Evolutionary conservation across 2,329 filamentous ascomycete genomes (phyloP), one percentile per base, ranked within the genome.

Genomic region (Epicoccum nigrum): DNA sequence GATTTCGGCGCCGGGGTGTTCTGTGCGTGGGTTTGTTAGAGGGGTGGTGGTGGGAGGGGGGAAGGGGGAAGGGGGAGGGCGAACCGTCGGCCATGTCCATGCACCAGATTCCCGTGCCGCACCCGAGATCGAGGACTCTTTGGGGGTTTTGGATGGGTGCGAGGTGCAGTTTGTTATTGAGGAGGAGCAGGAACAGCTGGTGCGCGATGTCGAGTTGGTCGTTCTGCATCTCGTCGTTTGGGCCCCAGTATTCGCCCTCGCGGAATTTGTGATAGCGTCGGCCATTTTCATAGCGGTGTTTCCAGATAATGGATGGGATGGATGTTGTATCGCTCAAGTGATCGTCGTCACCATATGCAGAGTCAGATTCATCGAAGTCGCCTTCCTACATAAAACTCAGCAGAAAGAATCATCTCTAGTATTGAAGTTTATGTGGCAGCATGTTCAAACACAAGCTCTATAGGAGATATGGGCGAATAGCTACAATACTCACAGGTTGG

Each of bases 1-100:
- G 31, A 82, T 73, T 20, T 68, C 61, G 12, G 77, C 74, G 42
- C 45, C 35, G 19, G 59, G 60, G 42, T 63, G 60, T 15, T 66
- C 51, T 53, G 66, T 15, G 21, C 4, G 9, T 17, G 35, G 4
- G 55, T 17, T 9, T 7, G 12, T 34, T 48, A 35, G 31, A 30
- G 1, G 16, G 0, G 31, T 4, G 4, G n/a, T 17, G 9, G 11
- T n/a, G 7, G 19, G 16, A 7, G 17, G 51, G 49, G 15, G 20
- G 12, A 13, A 11, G 37, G 37, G 37, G 17, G 33, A n/a, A 12
- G 15, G 20, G 37, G 37, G 23, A 12, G 33, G 12, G 20, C 50
- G 0, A 35, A 59, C 58, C 58, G 19, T 64, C 60, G 2, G 59
- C 67, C 59, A 64, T 60, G 43, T 68, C 64, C 34, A 67, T 58